Evolutionary conservation across 768 basidiomycete species (phyloP).

Genomic region (Phlebiopsis gigantea): DNA sequence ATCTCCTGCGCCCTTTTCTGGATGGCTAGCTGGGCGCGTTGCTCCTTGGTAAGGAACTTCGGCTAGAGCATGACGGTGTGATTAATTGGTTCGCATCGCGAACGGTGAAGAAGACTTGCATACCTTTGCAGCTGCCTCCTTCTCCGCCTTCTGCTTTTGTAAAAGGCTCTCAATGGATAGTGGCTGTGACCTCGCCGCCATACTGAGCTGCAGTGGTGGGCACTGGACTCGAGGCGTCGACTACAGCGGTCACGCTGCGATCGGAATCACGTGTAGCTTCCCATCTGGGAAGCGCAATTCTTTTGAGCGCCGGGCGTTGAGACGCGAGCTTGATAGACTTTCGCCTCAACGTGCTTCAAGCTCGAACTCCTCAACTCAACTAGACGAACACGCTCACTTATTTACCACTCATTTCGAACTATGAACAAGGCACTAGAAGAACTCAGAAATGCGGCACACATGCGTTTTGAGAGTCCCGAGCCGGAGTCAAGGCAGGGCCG

Average conservation of each 20-base stretch:
- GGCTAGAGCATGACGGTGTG: slow-evolving; percentile 48
- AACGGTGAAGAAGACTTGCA: slow-evolving; percentile 8
- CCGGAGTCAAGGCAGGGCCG: slow-evolving; percentile 56
- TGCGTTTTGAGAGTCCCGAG: slow-evolving; percentile 58
- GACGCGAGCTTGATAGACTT: slow-evolving; percentile 8
- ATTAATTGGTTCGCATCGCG: slow-evolving; percentile 2
- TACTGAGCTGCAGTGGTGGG: slow-evolving; percentile 6
- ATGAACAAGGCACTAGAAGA: slow-evolving; percentile 23
- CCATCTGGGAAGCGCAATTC: slow-evolving; percentile 1
- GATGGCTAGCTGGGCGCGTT: slow-evolving; percentile 85
- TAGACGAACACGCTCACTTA: slow-evolving; percentile 2
- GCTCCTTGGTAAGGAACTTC: slow-evolving; percentile 90
- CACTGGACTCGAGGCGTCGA: not conserved
- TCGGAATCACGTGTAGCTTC: slow-evolving; percentile 5
- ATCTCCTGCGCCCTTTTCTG: slow-evolving; percentile 84
- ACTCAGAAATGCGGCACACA: slow-evolving; percentile 31
- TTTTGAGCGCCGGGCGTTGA: not conserved
- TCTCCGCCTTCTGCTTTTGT: slow-evolving; percentile 82
- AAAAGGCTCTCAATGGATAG: slow-evolving; percentile 86
- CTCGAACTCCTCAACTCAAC: not conserved
- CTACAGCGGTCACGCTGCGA: not conserved
- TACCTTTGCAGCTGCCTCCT: slow-evolving; percentile 88
- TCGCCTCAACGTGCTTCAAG: not conserved
- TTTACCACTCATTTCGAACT: slow-evolving; percentile 4
- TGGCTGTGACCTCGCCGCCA: slow-evolving; percentile 58